These are phyloP conservation scores for Acanthamoeba sp. DNA, from an alignment of 208 protist genomes.

Conservation along the genomic window DNA sequence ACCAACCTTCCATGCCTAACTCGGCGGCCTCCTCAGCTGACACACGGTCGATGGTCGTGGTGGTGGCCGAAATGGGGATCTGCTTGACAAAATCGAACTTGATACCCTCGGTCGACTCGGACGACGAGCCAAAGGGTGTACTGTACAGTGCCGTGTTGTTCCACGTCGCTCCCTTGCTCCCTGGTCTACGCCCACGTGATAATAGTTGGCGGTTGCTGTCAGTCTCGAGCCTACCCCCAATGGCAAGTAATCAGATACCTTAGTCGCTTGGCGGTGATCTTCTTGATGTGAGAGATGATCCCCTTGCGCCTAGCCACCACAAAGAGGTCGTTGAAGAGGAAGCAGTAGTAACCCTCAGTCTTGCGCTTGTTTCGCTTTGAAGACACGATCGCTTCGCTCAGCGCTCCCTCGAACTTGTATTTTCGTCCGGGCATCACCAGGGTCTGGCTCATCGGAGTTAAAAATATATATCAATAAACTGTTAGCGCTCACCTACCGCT, in stretches of 20 bases:
- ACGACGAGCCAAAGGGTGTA: not conserved
- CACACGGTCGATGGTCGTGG: slow-evolving; percentile 24
- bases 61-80: slow-evolving; percentile 4
- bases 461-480: no score
- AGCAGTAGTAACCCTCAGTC: slow-evolving; percentile 41
- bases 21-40: slow-evolving; percentile 30
- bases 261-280: slow-evolving; percentile 63
- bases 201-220: not conserved
- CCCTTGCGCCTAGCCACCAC: slow-evolving; percentile 60
- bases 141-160: not conserved
- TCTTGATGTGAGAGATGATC: slow-evolving; percentile 63
- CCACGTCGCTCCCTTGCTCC: slow-evolving; percentile 44
- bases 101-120: not conserved
- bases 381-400: slow-evolving; percentile 8
- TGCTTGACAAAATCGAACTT: slow-evolving; percentile 61
- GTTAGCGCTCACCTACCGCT: not conserved
- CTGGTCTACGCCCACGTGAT: not conserved
- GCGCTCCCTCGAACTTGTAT: slow-evolving; percentile 52
- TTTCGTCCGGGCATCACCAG: slow-evolving; percentile 30
- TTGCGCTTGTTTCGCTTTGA: slow-evolving; percentile 37
- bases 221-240: no score
- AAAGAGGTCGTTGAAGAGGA: slow-evolving; percentile 63
- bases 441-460: not conserved
- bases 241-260: not conserved
- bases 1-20: slow-evolving; percentile 32